Conservation (phyloP, 352 stramenopile genomes). For the Globisporangium polare region DNA sequence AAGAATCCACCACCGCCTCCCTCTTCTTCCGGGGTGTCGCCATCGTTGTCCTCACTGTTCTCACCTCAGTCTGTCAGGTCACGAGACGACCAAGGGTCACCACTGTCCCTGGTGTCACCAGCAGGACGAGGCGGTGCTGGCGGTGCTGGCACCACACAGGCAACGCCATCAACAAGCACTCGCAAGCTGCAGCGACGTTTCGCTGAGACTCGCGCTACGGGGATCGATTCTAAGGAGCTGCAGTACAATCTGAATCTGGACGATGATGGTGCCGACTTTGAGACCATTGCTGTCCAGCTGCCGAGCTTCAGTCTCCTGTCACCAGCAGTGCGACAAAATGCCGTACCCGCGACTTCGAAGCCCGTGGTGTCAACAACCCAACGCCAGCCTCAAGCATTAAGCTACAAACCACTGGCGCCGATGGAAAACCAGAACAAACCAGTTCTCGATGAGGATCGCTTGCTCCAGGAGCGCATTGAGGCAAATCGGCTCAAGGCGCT, state of each 20-base stretch:
- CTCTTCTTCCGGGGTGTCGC: not conserved
- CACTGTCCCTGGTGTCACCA: conserved; percentile 14
- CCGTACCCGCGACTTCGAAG: not conserved
- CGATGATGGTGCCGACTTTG: conserved; percentile 15
- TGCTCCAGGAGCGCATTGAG: conserved; percentile 57
- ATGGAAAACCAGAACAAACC: not conserved
- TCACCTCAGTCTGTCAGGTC: conserved; percentile 11
- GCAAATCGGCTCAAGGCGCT: conserved; percentile 58
- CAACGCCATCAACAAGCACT: not conserved
- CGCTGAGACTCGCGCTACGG: not conserved
- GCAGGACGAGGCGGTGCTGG: not conserved
- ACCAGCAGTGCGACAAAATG: not conserved
- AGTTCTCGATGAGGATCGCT: conserved; percentile 9
- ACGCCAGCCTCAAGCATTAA: not conserved
- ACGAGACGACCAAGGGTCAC: conserved; percentile 11
- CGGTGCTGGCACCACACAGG: not conserved
- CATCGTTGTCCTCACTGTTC: conserved; percentile 8
- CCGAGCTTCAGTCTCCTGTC: conserved; percentile 14
- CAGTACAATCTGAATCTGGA: conserved; percentile 4
- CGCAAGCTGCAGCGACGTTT: not conserved
- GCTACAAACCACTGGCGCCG: not conserved
- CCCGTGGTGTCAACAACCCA: not conserved
- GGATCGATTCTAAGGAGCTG: conserved; percentile 4
- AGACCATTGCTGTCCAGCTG: not conserved
- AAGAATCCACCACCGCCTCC: conserved; percentile 11